phyloP scores from a whole-genome alignment of 768 basidiomycete genomes.

The Mrakia gelida region DNA sequence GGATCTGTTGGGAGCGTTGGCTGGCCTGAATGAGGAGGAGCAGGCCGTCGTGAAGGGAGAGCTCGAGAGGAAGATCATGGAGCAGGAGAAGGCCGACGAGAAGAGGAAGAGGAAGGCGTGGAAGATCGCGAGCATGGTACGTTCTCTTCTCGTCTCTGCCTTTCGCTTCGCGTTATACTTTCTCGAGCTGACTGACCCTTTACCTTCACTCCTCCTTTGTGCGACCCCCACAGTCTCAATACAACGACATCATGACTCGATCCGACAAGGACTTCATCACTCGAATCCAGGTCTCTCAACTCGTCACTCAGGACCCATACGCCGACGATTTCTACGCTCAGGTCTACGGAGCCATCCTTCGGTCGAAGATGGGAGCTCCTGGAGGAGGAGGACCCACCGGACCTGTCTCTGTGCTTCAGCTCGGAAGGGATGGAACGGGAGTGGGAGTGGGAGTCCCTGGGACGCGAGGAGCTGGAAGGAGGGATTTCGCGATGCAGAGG shows the following conservation, averaged over 20 bases:
- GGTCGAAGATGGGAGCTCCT: conserved; percentile 59
- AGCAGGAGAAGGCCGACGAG: conserved; percentile 37
- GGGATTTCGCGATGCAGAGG: conserved; percentile 81
- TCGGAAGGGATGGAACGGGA: conserved; percentile 64
- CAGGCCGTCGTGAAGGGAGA: conserved; percentile 31
- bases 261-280: conserved; percentile 98
- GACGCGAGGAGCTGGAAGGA: conserved; percentile 62
- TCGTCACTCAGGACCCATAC: conserved; percentile 91
- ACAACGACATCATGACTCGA: conserved; percentile 46
- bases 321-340: conserved; percentile 98
- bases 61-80: conserved; percentile 36
- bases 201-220: neutral
- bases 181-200: conserved; percentile 13
- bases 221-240: conserved; percentile 37
- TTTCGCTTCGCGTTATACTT: conserved; percentile 20
- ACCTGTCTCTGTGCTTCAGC: conserved; percentile 63
- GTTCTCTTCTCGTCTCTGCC: neutral
- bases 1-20: conserved; percentile 29
- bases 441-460: conserved; percentile 71
- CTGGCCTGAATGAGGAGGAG: conserved; percentile 30
- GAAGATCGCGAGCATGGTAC: conserved; percentile 41
- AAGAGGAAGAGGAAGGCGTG: conserved; percentile 36
- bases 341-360: conserved; percentile 79
- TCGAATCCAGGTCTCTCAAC: conserved; percentile 95
- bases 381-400: conserved; percentile 48